Evolutionary conservation across 257 asterid genomes (phyloP).

Genomic region (Solanum appendiculatum): DNA sequence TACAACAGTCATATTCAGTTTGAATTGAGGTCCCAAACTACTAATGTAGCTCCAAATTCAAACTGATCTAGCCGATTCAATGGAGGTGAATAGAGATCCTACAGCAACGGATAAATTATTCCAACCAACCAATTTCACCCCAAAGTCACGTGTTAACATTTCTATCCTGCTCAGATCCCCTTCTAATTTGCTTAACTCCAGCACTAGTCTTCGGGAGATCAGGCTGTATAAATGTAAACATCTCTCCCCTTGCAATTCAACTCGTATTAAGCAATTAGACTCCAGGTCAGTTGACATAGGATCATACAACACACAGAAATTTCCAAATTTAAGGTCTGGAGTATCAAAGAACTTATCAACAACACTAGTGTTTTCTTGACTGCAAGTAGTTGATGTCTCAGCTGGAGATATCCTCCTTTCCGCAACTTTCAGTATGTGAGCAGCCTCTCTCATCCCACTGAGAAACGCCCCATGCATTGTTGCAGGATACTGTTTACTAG

Average conservation of each 20-base stretch:
- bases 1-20: neutral
- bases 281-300: conserved; percentile 41
- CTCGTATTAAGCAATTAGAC: conserved; percentile 46
- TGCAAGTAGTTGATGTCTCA: conserved; percentile 13
- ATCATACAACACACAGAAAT: conserved; percentile 51
- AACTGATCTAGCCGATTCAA: conserved; percentile 29
- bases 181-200: conserved; percentile 48
- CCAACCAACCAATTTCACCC: conserved; percentile 51
- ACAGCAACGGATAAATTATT: conserved; percentile 39
- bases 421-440: conserved; percentile 71
- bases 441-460: conserved; percentile 98
- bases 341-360: conserved; percentile 46
- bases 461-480: conserved; percentile 99
- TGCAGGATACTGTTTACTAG: conserved; percentile 93
- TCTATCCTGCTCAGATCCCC: conserved; percentile 59
- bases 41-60: neutral
- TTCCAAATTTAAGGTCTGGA: conserved; percentile 63
- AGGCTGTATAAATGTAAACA: conserved; percentile 42
- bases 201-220: conserved; percentile 46
- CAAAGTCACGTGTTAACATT: conserved; percentile 36
- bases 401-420: conserved; percentile 21
- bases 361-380: conserved; percentile 18
- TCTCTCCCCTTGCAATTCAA: conserved; percentile 34
- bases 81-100: conserved; percentile 44
- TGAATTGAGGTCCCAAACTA: neutral